Percentiles rank a stretch among this genome's conserved stretches.
Conservation (phyloP, 164 flowering plant genomes). For the Berberis thunbergii region DNA sequence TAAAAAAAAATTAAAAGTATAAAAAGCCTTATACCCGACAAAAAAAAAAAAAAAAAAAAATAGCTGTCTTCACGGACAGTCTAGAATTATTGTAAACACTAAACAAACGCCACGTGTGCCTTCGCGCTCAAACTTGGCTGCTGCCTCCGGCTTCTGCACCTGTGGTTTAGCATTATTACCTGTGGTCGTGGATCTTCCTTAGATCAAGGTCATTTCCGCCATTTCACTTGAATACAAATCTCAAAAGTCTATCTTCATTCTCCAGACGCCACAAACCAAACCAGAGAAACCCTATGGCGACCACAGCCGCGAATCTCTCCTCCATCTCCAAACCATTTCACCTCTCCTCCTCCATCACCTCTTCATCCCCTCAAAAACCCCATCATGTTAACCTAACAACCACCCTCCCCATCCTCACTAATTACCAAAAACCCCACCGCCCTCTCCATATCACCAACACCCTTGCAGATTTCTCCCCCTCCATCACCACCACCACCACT, state of each 20-base stretch:
- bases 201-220: too few relatives aligned
- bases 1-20: too few relatives aligned
- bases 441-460: slow-evolving; percentile 1
- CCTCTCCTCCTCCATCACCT: background rate
- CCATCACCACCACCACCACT: too few relatives aligned
- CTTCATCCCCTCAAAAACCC: background rate
- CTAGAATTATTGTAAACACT: too few relatives aligned
- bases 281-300: background rate
- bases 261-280: background rate
- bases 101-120: too few relatives aligned
- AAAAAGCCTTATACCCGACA: too few relatives aligned
- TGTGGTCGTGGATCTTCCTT: too few relatives aligned
- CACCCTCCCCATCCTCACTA: background rate
- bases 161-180: too few relatives aligned
- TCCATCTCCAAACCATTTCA: background rate
- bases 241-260: background rate
- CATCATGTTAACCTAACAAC: background rate
- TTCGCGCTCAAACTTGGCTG: too few relatives aligned
- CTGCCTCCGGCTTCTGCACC: too few relatives aligned
- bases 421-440: background rate
- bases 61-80: too few relatives aligned
- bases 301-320: background rate
- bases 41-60: too few relatives aligned
- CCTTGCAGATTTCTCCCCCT: background rate
- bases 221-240: background rate